A percentile compares a stretch with the other conserved stretches of the same genome.
These are phyloP conservation scores for Tulasnella sp. DNA, from an alignment of 768 basidiomycete species.

Conservation along the genomic window DNA sequence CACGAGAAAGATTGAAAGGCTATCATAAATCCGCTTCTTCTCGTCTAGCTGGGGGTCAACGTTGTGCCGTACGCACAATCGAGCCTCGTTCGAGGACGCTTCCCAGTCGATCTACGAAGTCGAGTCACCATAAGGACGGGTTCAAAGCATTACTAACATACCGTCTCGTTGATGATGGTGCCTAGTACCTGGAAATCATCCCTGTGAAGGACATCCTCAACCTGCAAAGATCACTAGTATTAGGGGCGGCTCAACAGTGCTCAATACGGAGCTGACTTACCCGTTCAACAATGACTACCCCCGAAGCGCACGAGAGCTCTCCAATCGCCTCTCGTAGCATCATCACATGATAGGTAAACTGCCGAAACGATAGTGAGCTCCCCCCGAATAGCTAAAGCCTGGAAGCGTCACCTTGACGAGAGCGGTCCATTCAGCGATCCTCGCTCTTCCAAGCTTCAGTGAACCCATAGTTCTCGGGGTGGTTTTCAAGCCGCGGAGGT, in stretches of 20 bases:
- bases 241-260: too few relatives aligned
- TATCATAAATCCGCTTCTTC: conserved; percentile 67
- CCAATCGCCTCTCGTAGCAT: conserved; percentile 60
- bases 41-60: conserved; percentile 83
- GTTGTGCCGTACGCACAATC: conserved; percentile 64
- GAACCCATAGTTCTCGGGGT: conserved; percentile 48
- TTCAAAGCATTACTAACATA: not conserved
- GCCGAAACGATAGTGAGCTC: too few relatives aligned
- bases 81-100: conserved; percentile 52
- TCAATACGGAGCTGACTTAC: too few relatives aligned
- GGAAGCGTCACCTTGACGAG: conserved; percentile 66
- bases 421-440: conserved; percentile 66
- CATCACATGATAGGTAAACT: conserved; percentile 71
- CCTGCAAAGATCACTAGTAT: too few relatives aligned
- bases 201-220: conserved; percentile 53
- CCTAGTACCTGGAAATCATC: conserved; percentile 56
- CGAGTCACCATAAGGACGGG: not conserved
- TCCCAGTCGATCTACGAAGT: conserved; percentile 81
- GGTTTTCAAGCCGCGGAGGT: conserved; percentile 71
- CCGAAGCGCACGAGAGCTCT: conserved; percentile 44
- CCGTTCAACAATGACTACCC: conserved; percentile 50
- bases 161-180: conserved; percentile 58
- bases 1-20: conserved; percentile 77
- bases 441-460: conserved; percentile 52
- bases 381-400: not conserved